These are phyloP conservation scores for Ceratocystis cubensis DNA, from an alignment of 2,329 filamentous ascomycete species.

Conservation along the genomic window DNA sequence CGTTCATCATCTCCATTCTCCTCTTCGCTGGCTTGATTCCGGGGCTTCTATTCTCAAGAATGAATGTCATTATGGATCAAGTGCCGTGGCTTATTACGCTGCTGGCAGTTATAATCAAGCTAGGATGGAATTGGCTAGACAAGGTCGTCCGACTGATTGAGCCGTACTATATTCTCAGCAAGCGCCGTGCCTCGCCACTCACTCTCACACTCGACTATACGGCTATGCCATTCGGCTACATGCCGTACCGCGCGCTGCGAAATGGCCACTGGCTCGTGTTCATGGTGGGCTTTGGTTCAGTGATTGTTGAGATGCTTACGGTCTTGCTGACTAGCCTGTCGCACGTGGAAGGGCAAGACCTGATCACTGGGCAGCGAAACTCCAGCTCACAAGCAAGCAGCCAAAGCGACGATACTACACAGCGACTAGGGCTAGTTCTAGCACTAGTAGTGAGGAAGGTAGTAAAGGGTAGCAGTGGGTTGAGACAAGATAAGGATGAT, in stretches of 20 bases:
- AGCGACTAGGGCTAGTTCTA: neutral
- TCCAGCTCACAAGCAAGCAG: neutral
- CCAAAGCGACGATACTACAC: too few relatives aligned
- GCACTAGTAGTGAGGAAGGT: neutral
- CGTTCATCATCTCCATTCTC: constrained; percentile 47
- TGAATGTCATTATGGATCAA: constrained; percentile 27
- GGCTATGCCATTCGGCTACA: constrained; percentile 54
- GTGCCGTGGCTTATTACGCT: constrained; percentile 53
- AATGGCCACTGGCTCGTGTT: constrained; percentile 55
- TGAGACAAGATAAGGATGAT: neutral
- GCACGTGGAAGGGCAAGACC: constrained; percentile 47
- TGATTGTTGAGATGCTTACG: constrained; percentile 61
- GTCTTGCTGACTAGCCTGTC: constrained; percentile 55
- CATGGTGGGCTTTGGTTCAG: constrained; percentile 55
- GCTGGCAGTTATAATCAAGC: constrained; percentile 53
- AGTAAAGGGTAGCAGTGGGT: neutral
- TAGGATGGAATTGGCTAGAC: constrained; percentile 56
- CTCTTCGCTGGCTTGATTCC: constrained; percentile 47
- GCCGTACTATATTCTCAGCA: constrained; percentile 58
- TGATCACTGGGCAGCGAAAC: constrained; percentile 32
- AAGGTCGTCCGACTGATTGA: constrained; percentile 60
- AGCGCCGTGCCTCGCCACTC: constrained; percentile 50
- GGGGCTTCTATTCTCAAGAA: constrained; percentile 42
- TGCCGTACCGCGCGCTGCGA: constrained; percentile 47
- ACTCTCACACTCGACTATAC: constrained; percentile 62